Percentiles rank a stretch among this genome's conserved stretches.
These are phyloP conservation scores for Melastoma malabathricum DNA, from an alignment of 345 rosid genomes.

Conservation along the genomic window DNA sequence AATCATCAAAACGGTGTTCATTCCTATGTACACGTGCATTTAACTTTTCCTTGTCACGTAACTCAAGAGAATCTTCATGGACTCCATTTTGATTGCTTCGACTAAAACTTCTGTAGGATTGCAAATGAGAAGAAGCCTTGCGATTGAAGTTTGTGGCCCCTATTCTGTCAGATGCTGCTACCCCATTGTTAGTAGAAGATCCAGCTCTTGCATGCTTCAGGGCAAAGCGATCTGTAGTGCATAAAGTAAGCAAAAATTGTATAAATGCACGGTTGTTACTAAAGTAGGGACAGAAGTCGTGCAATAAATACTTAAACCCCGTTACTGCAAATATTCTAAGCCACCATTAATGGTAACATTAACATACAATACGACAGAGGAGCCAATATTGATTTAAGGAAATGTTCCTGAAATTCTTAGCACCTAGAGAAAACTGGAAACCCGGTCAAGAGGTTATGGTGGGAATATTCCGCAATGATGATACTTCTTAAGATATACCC, in stretches of 20 bases:
- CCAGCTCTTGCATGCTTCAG: slow-evolving; percentile 19
- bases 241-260: background rate
- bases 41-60: slow-evolving; percentile 28
- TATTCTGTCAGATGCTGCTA: slow-evolving; percentile 20
- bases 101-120: slow-evolving; percentile 26
- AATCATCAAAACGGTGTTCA: slow-evolving; percentile 23
- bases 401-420: too few relatives aligned
- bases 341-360: too few relatives aligned
- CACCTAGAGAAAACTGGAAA: too few relatives aligned
- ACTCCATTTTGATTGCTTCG: slow-evolving; percentile 22
- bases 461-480: too few relatives aligned
- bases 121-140: slow-evolving; percentile 20
- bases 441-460: too few relatives aligned
- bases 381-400: too few relatives aligned
- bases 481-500: too few relatives aligned
- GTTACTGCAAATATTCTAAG: too few relatives aligned
- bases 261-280: background rate
- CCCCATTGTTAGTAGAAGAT: slow-evolving; percentile 13
- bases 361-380: too few relatives aligned
- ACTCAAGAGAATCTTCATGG: slow-evolving; percentile 20
- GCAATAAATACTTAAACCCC: too few relatives aligned
- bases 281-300: too few relatives aligned
- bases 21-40: slow-evolving; percentile 29
- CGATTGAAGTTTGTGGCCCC: slow-evolving; percentile 27
- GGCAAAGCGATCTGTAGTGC: slow-evolving; percentile 19